Base-by-base conservation (phyloP, 108 stramenopile species). In the Mediolabrus comicus region DNA sequence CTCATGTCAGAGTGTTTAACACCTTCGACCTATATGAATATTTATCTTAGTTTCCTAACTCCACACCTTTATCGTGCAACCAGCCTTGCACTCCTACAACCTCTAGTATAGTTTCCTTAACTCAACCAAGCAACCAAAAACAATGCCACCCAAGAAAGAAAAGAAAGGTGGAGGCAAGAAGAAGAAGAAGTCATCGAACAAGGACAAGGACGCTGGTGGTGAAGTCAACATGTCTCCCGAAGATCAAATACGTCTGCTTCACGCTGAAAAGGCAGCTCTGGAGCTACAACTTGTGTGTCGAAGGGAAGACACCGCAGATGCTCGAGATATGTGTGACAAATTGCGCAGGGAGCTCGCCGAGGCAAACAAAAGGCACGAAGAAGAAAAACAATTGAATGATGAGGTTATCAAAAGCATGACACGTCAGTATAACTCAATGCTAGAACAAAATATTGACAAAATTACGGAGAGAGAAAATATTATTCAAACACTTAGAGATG, bases 391-490 rank as follows among this genome's bases (percentile, higher is more conserved):
- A 67, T 49, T 83, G 52, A 69, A 87, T 13, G 62, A 59, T 51
- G 90, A 88, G 17, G 85, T 94, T 8, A 90, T 79, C 14, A 59
- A 69, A 11, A 87, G 87, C 30, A 92, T 92, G 90, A 94, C 92
- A 27, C 66, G 92, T 38, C 92, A 94, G 75, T 94, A 90, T 78
- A 94, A 94, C 68, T 83, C 82, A 6, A 94, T 94, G 92, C 90
- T 92, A 56, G 89, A 94, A 51, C 82, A 90, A 36, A 73, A 92
- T 14, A 39, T 92, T 25, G 83, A 85, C 39, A 88, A 91, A 57
- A 92, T 94, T 53, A 86, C 87, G 16, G 72, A 83, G 34, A 77
- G 91, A 34, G 89, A 90, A 51, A 46, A 80, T 5, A 80, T 84
- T 29, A 89, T 94, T 26, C 70, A 87, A 53, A 77, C 74, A 13